These are phyloP conservation scores for Phaeosphaeria sp. DNA, from an alignment of 2,329 filamentous ascomycete genomes.

Conservation along the genomic window DNA sequence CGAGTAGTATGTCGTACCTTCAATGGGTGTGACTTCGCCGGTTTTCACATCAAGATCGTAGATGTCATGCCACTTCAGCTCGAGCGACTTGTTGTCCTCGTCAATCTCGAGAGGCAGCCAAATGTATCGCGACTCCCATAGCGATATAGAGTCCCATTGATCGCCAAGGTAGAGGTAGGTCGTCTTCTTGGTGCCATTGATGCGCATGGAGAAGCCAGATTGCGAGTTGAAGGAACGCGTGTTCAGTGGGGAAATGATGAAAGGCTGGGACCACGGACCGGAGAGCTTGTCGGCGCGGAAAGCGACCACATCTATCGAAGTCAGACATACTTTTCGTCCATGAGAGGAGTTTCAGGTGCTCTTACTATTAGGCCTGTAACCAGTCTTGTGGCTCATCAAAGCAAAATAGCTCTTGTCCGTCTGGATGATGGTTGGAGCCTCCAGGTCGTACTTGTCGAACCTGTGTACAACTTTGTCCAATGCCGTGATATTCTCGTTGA, in stretches of 20 bases:
- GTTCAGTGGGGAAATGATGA: slow-evolving; percentile 59
- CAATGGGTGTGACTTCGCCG: slow-evolving; percentile 55
- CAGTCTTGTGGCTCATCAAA: slow-evolving; percentile 69
- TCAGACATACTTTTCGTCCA: slow-evolving; percentile 3
- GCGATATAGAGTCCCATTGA: slow-evolving; percentile 62
- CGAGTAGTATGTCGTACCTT: slow-evolving; percentile 58
- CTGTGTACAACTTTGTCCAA: slow-evolving; percentile 62
- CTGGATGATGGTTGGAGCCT: slow-evolving; percentile 67
- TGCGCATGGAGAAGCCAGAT: slow-evolving; percentile 58
- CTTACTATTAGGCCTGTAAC: slow-evolving; percentile 65
- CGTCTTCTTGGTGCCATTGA: slow-evolving; percentile 57
- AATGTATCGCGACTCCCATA: slow-evolving; percentile 65
- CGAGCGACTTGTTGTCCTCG: slow-evolving; percentile 59
- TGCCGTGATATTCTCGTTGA: slow-evolving; percentile 60
- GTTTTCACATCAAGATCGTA: slow-evolving; percentile 64
- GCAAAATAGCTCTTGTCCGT: slow-evolving; percentile 67
- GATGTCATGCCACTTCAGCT: slow-evolving; percentile 62
- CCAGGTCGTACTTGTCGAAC: slow-evolving; percentile 66
- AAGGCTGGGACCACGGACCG: slow-evolving; percentile 64
- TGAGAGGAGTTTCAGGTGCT: background rate
- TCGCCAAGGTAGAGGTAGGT: slow-evolving; percentile 62
- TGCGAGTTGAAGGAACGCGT: slow-evolving; percentile 63
- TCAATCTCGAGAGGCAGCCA: slow-evolving; percentile 63
- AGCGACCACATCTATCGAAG: slow-evolving; percentile 58
- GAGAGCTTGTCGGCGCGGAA: slow-evolving; percentile 60